Evolutionary conservation across 306 rosid genomes (phyloP).

Genomic region (Macrotyloma uniflorum): DNA sequence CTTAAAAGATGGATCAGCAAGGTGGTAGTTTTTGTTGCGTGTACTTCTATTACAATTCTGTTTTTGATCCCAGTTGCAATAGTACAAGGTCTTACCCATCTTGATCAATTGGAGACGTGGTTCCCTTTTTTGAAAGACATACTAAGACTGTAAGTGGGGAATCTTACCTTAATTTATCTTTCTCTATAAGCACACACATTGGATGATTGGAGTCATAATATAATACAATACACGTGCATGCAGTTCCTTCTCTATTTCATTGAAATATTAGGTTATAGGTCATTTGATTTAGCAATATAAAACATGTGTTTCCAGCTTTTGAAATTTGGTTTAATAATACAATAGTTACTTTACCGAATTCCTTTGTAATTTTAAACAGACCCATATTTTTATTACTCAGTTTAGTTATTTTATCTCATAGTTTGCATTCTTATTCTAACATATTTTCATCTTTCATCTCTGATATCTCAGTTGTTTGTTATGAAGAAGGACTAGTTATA

Average conservation of each 20-base stretch:
- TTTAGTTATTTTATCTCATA: not conserved
- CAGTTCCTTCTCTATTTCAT: not conserved
- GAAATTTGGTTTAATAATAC: not conserved
- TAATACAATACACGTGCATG: conserved; percentile 2
- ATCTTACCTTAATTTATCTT: conserved; percentile 29
- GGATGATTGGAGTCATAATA: not conserved
- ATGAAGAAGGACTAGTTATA: not conserved
- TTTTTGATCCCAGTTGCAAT: conserved; percentile 78
- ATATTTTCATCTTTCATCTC: not conserved
- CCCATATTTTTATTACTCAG: not conserved
- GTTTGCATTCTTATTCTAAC: not conserved
- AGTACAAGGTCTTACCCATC: conserved; percentile 83
- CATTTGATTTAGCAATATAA: not conserved
- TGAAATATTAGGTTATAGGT: not conserved
- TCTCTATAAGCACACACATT: not conserved
- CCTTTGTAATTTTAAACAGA: conserved; percentile 4
- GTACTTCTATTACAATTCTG: conserved; percentile 55
- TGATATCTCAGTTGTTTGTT: not conserved
- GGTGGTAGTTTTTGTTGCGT: conserved; percentile 61
- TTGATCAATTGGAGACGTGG: conserved; percentile 62
- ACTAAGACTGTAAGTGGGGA: conserved; percentile 65
- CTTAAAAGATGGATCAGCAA: conserved; percentile 70
- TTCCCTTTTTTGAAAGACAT: conserved; percentile 71
- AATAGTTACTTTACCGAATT: not conserved
- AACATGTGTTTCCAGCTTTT: not conserved